Evolutionary conservation across 805 yeast species (phyloP), one percentile per base, ranked within the genome.

Genomic region (Gaillardinia entomophila): DNA sequence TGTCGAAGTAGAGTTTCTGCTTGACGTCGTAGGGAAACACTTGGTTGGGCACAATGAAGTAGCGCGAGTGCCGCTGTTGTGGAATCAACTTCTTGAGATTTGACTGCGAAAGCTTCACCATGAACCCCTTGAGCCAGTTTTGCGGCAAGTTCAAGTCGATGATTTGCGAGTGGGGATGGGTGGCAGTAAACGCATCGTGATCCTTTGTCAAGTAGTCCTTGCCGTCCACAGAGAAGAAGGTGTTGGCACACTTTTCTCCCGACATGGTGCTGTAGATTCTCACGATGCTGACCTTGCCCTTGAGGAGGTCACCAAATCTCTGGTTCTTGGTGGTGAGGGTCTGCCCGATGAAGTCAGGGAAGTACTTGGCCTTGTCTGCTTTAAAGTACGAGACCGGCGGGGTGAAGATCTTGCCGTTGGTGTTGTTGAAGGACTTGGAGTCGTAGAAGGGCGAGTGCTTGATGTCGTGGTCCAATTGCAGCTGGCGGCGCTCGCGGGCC

Each of bases 371-470:
- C 48, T 73, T 81, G 6, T 83, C 89, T 10, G 66, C 60, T 38
- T 73, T 75, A 73, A 90, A 89, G 45, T 74, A 81, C 1, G 88
- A 75, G n/a, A 73, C 66, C 1, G 97, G 97, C 0, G 96, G 75
- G 12, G 71, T 63, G 62, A 88, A 92, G 41, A 89, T 68, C 58
- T 88, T 87, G 16, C 97, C 98, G 24, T 78, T 73, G 2, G 90
- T 84, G 45, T 80, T 81, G 30, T 80, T 66, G 49, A 48, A 66
- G 2, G 70, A 63, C 37, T 64, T 63, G 23, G 66, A 52, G 35
- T 66, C 72, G 37, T 61, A 65, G 42, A 65, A 59, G 4, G 68
- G 68, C 11, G 71, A 65, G 41, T 66, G 72, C 22, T 51, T 53
- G 26, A 66, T 52, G 30, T 66, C 72, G 37, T 63, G 63, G 32